A percentile compares a stretch with the other conserved stretches of the same genome.
phyloP scores from a whole-genome alignment of 2,329 filamentous ascomycete species.

The Talaromyces sp. region DNA sequence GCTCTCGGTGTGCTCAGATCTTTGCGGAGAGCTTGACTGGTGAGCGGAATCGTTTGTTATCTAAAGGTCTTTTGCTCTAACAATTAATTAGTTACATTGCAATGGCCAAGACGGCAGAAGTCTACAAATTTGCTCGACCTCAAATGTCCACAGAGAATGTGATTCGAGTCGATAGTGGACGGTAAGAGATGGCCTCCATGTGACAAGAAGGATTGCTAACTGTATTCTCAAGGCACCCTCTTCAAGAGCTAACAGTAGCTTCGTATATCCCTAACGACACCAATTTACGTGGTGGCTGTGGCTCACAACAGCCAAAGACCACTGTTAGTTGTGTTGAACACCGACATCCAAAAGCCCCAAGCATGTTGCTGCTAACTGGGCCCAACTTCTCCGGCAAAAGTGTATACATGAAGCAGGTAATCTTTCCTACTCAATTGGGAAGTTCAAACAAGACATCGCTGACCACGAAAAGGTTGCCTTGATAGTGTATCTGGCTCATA shows the following conservation, averaged over 20 bases:
- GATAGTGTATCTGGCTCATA: constrained; percentile 86
- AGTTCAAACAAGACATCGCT: not conserved
- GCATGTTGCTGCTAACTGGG: constrained; percentile 76
- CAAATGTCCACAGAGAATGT: constrained; percentile 64
- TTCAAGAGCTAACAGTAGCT: constrained; percentile 78
- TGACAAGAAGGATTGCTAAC: not conserved
- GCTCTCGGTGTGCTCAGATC: constrained; percentile 65
- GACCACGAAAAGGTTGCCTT: constrained; percentile 56
- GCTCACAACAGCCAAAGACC: constrained; percentile 1
- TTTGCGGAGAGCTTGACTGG: constrained; percentile 79
- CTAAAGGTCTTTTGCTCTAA: constrained; percentile 17
- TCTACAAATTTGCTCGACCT: constrained; percentile 67
- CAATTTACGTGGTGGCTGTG: constrained; percentile 58
- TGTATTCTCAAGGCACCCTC: constrained; percentile 56
- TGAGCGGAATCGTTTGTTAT: constrained; percentile 18
- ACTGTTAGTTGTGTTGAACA: not conserved
- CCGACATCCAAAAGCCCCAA: constrained; percentile 44
- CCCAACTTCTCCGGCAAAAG: constrained; percentile 98
- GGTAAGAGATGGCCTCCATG: constrained; percentile 40
- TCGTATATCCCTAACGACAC: constrained; percentile 78
- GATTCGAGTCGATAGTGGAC: constrained; percentile 69
- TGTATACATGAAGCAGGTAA: constrained; percentile 79
- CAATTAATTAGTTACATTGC: constrained; percentile 61
- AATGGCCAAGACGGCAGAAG: constrained; percentile 68
- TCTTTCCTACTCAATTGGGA: not conserved